Evolutionary conservation across 768 basidiomycete species (phyloP).

Genomic region (Terana coerulea): DNA sequence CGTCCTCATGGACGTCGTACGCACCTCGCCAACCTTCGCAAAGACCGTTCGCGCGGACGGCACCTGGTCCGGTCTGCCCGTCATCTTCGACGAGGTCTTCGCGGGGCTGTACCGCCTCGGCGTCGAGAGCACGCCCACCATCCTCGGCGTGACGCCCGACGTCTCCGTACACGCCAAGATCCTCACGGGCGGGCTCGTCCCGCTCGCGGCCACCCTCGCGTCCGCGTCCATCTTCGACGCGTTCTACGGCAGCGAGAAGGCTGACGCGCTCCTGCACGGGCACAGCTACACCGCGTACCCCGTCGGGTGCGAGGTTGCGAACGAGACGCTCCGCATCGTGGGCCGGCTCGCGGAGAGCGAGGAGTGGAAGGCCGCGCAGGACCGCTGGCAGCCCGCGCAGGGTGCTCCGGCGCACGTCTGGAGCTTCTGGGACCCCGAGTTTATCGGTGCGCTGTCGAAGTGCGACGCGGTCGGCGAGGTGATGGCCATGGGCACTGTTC

Average conservation of each 20-base stretch:
- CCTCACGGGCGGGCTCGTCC: constrained; percentile 88
- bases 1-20: constrained; percentile 76
- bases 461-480: constrained; percentile 58
- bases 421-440: constrained; percentile 86
- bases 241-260: constrained; percentile 72
- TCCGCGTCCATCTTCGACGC: constrained; percentile 75
- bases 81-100: constrained; percentile 97
- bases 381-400: constrained; percentile 46
- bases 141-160: constrained; percentile 78
- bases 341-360: constrained; percentile 45
- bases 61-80: constrained; percentile 70
- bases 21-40: constrained; percentile 33
- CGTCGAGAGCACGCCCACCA: constrained; percentile 52
- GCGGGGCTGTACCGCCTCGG: constrained; percentile 89
- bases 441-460: constrained; percentile 60
- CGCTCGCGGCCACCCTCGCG: constrained; percentile 82
- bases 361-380: constrained; percentile 57
- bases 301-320: constrained; percentile 89
- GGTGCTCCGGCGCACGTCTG: constrained; percentile 41
- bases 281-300: constrained; percentile 96
- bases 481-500: constrained; percentile 86
- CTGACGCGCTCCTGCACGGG: constrained; percentile 87
- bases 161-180: constrained; percentile 92
- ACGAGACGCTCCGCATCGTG: constrained; percentile 67
- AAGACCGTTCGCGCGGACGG: constrained; percentile 12